phyloP scores from a whole-genome alignment of 257 asterid genomes.

The Mentha longifolia region DNA sequence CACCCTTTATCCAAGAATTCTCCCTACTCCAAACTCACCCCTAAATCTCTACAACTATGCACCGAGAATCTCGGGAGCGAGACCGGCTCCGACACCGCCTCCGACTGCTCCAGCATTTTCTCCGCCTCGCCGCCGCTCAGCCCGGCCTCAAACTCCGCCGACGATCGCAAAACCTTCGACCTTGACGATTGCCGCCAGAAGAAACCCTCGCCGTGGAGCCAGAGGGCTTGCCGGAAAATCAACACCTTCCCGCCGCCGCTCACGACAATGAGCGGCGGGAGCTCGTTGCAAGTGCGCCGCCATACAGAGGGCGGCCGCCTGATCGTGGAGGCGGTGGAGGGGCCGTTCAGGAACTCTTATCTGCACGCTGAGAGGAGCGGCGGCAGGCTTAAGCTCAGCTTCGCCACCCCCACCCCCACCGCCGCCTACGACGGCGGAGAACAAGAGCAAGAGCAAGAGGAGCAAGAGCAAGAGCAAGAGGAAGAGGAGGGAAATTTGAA shows the following conservation, averaged over 20 bases:
- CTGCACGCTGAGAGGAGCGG: slow-evolving; percentile 70
- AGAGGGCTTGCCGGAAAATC: slow-evolving; percentile 26
- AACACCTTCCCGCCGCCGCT: slow-evolving; percentile 81
- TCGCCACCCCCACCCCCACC: slow-evolving; percentile 30
- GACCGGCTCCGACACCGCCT: slow-evolving; percentile 57
- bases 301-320: slow-evolving; percentile 71
- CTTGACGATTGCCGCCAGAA: neutral
- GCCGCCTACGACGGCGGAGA: slow-evolving; percentile 23
- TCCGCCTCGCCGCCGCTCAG: slow-evolving; percentile 35
- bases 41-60: slow-evolving; percentile 69
- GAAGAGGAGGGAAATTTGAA: slow-evolving; percentile 23
- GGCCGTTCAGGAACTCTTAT: slow-evolving; percentile 52
- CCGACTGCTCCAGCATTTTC: slow-evolving; percentile 54
- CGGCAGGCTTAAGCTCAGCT: slow-evolving; percentile 72
- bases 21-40: slow-evolving; percentile 46
- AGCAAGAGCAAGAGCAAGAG: neutral
- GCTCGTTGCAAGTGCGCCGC: slow-evolving; percentile 58
- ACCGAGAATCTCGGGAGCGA: slow-evolving; percentile 86
- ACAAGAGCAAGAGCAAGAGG: no score
- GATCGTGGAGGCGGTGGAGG: slow-evolving; percentile 68
- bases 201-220: slow-evolving; percentile 2
- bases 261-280: slow-evolving; percentile 70
- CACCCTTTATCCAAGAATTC: slow-evolving; percentile 41
- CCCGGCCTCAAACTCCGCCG: slow-evolving; percentile 10
- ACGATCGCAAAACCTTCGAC: neutral